A percentile compares a stretch with the other conserved stretches of the same genome.
Evolutionary conservation across 192 early-diverging fungal genomes (phyloP).

Genomic region (Thamnidium elegans): DNA sequence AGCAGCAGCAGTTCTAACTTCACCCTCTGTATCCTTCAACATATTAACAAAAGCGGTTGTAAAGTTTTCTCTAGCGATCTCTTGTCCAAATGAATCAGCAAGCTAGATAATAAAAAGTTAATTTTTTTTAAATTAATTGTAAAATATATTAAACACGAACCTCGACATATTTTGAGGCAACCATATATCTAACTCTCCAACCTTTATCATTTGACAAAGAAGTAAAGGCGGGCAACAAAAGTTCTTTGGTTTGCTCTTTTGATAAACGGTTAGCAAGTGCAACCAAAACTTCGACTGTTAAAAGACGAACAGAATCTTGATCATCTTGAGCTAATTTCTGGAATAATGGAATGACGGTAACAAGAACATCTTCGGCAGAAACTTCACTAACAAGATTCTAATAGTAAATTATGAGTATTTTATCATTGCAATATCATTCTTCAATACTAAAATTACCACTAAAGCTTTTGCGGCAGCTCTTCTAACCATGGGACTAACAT

Average conservation of each 20-base stretch:
- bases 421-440: background rate
- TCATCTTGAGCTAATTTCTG: constrained; percentile 78
- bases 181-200: constrained; percentile 99
- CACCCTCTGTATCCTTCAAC: constrained; percentile 95
- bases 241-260: constrained; percentile 72
- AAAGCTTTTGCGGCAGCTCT: constrained; percentile 87
- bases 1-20: constrained; percentile 93
- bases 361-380: constrained; percentile 73
- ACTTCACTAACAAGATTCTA: constrained; percentile 39
- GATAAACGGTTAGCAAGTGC: constrained; percentile 81
- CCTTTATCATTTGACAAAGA: constrained; percentile 86
- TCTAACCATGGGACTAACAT: constrained; percentile 98
- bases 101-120: constrained; percentile 48
- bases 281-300: constrained; percentile 90
- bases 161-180: constrained; percentile 96
- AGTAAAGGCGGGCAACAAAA: constrained; percentile 73
- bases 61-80: constrained; percentile 82
- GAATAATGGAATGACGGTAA: constrained; percentile 86
- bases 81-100: constrained; percentile 74
- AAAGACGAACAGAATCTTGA: constrained; percentile 96
- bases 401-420: constrained; percentile 1
- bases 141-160: constrained; percentile 41
- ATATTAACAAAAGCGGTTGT: constrained; percentile 81
- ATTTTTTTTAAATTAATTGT: background rate
- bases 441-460: constrained; percentile 47